A percentile compares a stretch with the other conserved stretches of the same genome.
Conservation (phyloP, 108 stramenopile genomes). For the Skeletonema tropicum region DNA sequence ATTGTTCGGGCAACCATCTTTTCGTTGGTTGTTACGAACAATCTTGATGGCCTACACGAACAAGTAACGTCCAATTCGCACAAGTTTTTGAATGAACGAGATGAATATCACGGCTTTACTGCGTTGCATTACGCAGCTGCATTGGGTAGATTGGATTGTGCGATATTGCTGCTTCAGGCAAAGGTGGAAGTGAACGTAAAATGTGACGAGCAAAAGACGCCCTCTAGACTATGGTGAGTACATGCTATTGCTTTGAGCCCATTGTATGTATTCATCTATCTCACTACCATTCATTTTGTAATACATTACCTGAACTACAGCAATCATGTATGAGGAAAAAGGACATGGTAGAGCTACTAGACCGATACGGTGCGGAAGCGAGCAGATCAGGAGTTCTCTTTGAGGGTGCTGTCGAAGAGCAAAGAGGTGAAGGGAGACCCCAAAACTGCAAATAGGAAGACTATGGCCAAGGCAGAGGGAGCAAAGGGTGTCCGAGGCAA, state of each 20-base stretch:
- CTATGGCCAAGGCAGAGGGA: conserved; percentile 1
- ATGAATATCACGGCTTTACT: conserved; percentile 37
- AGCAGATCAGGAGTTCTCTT: conserved; percentile 6
- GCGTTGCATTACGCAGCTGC: conserved; percentile 47
- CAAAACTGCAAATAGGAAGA: background rate
- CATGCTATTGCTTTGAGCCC: background rate
- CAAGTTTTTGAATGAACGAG: conserved; percentile 21
- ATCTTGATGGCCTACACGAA: conserved; percentile 11
- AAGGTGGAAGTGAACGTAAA: conserved; percentile 27
- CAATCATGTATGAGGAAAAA: conserved; percentile 6
- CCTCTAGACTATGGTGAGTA: conserved; percentile 46
- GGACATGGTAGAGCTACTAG: conserved; percentile 20
- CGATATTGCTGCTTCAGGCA: conserved; percentile 22
- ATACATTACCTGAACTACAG: conserved; percentile 1
- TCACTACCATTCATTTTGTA: background rate
- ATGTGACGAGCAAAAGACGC: conserved; percentile 35
- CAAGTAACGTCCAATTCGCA: conserved; percentile 18
- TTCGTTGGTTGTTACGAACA: conserved; percentile 30
- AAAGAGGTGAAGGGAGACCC: conserved; percentile 15
- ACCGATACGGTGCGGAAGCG: conserved; percentile 5
- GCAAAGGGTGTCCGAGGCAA: conserved; percentile 27
- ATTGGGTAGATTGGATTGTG: conserved; percentile 17
- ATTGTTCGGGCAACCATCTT: conserved; percentile 29
- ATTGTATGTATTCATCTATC: background rate
- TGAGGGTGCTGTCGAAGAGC: conserved; percentile 28